These are phyloP conservation scores for Poterioochromonas sp. DNA, from an alignment of 352 stramenopile species.

Conservation along the genomic window DNA sequence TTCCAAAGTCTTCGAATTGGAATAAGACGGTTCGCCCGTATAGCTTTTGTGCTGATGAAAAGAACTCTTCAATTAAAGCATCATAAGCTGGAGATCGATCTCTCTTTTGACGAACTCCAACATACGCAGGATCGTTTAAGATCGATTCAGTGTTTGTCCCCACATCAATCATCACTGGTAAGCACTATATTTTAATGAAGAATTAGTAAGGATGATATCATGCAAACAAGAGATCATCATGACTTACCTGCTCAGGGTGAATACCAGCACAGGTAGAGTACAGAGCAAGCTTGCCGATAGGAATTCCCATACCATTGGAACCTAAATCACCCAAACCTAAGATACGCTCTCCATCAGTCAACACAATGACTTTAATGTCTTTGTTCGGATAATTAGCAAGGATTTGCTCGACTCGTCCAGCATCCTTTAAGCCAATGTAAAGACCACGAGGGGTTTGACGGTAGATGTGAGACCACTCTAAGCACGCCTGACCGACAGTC, in stretches of 20 bases:
- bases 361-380: constrained; percentile 87
- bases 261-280: constrained; percentile 88
- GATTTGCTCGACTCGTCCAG: constrained; percentile 63
- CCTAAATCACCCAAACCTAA: constrained; percentile 88
- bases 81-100: constrained; percentile 76
- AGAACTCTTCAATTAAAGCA: constrained; percentile 90
- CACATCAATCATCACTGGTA: constrained; percentile 86
- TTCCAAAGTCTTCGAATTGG: constrained; percentile 86
- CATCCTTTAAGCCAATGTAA: not conserved
- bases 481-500: constrained; percentile 80
- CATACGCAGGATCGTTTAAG: constrained; percentile 81
- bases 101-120: constrained; percentile 79
- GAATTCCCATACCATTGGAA: constrained; percentile 93
- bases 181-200: constrained; percentile 7
- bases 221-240: not conserved
- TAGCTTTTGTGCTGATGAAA: constrained; percentile 77
- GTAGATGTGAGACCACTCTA: constrained; percentile 70
- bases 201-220: not conserved
- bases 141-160: constrained; percentile 87
- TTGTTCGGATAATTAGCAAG: constrained; percentile 89
- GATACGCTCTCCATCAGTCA: constrained; percentile 90
- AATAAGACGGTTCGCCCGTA: constrained; percentile 68
- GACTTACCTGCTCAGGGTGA: constrained; percentile 65
- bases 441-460: constrained; percentile 53
- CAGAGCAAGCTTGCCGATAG: constrained; percentile 82